A percentile compares a stretch with the other conserved stretches of the same genome.
phyloP scores from a whole-genome alignment of 257 asterid genomes.

The Eucommia ulmoides region DNA sequence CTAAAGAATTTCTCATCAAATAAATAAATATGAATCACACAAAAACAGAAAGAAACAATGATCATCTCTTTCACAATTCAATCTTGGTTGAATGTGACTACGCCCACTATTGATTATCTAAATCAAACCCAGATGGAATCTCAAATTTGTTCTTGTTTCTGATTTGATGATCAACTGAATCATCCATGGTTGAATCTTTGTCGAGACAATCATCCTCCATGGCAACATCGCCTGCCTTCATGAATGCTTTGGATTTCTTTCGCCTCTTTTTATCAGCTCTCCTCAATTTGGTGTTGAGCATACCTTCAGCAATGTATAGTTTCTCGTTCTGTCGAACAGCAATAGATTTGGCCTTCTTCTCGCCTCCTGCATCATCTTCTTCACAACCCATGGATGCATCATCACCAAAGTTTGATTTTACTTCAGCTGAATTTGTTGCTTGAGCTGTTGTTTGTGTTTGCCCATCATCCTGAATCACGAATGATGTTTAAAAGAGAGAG shows the following conservation, averaged over 20 bases:
- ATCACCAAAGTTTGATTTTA: slow-evolving; percentile 8
- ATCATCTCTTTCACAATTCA: no score
- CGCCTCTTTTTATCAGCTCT: slow-evolving; percentile 61
- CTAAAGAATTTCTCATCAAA: no score
- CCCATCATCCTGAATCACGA: slow-evolving; percentile 37
- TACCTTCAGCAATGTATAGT: slow-evolving; percentile 72
- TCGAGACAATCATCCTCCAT: slow-evolving; percentile 53
- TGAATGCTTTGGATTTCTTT: slow-evolving; percentile 33
- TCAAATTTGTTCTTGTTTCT: slow-evolving; percentile 36
- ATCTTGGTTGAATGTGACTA: no score
- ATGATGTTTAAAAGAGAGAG: background rate
- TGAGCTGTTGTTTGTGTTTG: slow-evolving; percentile 11
- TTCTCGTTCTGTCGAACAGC: slow-evolving; percentile 59
- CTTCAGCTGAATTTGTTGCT: slow-evolving; percentile 7
- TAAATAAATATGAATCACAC: no score
- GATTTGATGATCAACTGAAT: slow-evolving; percentile 11
- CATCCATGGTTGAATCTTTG: slow-evolving; percentile 50
- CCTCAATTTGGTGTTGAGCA: slow-evolving; percentile 56
- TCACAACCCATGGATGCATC: slow-evolving; percentile 46
- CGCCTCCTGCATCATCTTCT: slow-evolving; percentile 28
- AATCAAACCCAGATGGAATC: slow-evolving; percentile 55
- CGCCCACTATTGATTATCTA: slow-evolving; percentile 27
- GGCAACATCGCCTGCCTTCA: slow-evolving; percentile 44
- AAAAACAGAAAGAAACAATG: no score
- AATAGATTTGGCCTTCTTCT: slow-evolving; percentile 28